These are phyloP conservation scores for Carallia pectinifolia DNA, from an alignment of 345 rosid genomes.

Conservation along the genomic window DNA sequence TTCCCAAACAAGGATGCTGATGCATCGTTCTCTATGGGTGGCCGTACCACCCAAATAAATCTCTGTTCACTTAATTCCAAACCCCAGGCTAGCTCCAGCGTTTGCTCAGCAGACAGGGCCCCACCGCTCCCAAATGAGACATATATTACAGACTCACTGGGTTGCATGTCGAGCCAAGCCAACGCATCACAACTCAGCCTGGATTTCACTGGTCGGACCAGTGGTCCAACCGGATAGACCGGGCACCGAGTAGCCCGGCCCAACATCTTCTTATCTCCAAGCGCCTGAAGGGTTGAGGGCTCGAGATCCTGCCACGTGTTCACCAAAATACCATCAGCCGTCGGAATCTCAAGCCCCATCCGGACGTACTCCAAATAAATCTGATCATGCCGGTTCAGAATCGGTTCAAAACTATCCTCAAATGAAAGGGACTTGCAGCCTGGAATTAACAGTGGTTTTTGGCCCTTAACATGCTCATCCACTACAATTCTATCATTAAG, in stretches of 20 bases:
- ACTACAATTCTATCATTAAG: constrained; percentile 28
- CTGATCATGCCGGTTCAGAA: constrained; percentile 20
- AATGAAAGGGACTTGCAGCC: constrained; percentile 53
- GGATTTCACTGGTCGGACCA: constrained; percentile 6
- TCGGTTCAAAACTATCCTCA: constrained; percentile 40
- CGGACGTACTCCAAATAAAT: constrained; percentile 16
- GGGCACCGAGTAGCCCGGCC: constrained; percentile 30
- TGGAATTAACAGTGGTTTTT: constrained; percentile 38
- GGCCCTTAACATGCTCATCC: constrained; percentile 23
- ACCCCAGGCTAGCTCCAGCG: constrained; percentile 58
- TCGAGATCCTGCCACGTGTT: constrained; percentile 55
- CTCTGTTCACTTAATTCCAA: constrained; percentile 57
- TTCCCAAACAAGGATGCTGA: constrained; percentile 26
- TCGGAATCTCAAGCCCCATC: constrained; percentile 32
- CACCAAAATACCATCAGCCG: constrained; percentile 48
- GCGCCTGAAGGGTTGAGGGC: constrained; percentile 37
- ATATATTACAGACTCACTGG: constrained; percentile 49
- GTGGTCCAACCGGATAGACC: constrained; percentile 51
- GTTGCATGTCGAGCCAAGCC: constrained; percentile 51
- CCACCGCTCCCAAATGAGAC: constrained; percentile 80
- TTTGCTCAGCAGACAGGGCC: constrained; percentile 45
- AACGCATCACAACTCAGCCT: neutral
- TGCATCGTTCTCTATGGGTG: constrained; percentile 26
- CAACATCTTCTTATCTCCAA: constrained; percentile 18
- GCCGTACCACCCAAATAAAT: constrained; percentile 63